Percentiles rank a stretch among this genome's conserved stretches.
Conservation (phyloP, 305 asterid genomes). For the Solanum aculeatissimum region DNA sequence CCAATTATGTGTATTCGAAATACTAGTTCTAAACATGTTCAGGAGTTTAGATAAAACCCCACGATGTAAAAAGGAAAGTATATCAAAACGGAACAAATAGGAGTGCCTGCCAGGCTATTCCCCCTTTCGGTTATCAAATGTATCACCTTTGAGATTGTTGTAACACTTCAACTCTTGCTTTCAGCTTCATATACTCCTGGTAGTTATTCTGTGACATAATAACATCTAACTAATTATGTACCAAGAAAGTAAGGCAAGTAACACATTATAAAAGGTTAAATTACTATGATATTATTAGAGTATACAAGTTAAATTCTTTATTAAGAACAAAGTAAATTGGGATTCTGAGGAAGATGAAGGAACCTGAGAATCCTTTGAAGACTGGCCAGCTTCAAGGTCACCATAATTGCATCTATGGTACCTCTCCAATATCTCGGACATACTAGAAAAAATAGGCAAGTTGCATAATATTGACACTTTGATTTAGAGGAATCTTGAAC, state of each 20-base stretch:
- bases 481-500: too few relatives aligned
- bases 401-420: slow-evolving; percentile 28
- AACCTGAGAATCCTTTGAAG: slow-evolving; percentile 26
- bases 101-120: neutral
- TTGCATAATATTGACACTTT: neutral
- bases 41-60: neutral
- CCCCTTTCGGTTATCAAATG: neutral
- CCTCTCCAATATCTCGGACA: slow-evolving; percentile 28
- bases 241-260: neutral
- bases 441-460: neutral
- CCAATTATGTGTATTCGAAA: neutral
- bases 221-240: neutral
- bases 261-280: neutral
- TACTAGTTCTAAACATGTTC: neutral
- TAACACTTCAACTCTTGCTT: slow-evolving; percentile 43
- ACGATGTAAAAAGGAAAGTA: neutral
- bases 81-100: neutral
- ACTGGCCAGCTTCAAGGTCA: slow-evolving; percentile 12
- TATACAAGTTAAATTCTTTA: neutral
- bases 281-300: neutral
- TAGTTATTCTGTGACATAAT: slow-evolving; percentile 22
- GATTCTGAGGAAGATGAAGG: neutral
- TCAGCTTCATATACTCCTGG: slow-evolving; percentile 48
- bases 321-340: neutral
- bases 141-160: slow-evolving; percentile 59